Conservation (phyloP, 164 flowering plant species). For the Annona squamosa region DNA sequence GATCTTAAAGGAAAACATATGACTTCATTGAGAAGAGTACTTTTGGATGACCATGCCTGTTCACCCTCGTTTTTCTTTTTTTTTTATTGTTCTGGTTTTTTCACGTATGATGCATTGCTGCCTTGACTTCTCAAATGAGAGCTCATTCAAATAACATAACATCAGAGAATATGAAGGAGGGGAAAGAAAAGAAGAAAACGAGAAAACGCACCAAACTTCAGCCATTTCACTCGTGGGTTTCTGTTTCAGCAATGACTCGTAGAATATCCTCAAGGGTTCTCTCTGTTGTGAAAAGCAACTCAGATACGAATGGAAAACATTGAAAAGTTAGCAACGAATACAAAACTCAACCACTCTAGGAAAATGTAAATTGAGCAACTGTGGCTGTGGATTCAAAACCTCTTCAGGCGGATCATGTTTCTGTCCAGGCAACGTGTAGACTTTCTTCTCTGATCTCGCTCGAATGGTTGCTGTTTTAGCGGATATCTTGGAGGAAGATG, state of each 20-base stretch:
- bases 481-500: slow-evolving; percentile 44
- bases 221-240: slow-evolving; percentile 98
- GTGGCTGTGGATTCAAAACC: slow-evolving; percentile 31
- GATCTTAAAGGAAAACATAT: too few species aligned
- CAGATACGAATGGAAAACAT: not conserved
- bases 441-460: slow-evolving; percentile 57
- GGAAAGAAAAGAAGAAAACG: not conserved
- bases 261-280: slow-evolving; percentile 91
- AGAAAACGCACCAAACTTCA: slow-evolving; percentile 71
- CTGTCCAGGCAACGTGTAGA: slow-evolving; percentile 76
- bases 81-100: too few species aligned
- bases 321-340: not conserved
- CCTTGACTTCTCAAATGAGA: too few species aligned
- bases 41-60: too few species aligned
- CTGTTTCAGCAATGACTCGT: slow-evolving; percentile 77
- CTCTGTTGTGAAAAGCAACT: slow-evolving; percentile 44
- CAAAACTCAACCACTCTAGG: not conserved
- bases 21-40: too few species aligned
- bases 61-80: too few species aligned
- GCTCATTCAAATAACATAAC: not conserved
- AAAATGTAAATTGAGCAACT: too few species aligned
- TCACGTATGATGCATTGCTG: too few species aligned
- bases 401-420: slow-evolving; percentile 87
- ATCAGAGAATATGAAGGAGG: not conserved
- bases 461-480: slow-evolving; percentile 41